A percentile compares a stretch with the other conserved stretches of the same genome.
Evolutionary conservation across 2,329 filamentous ascomycete species (phyloP).

Genomic region (Mycogone perniciosa): DNA sequence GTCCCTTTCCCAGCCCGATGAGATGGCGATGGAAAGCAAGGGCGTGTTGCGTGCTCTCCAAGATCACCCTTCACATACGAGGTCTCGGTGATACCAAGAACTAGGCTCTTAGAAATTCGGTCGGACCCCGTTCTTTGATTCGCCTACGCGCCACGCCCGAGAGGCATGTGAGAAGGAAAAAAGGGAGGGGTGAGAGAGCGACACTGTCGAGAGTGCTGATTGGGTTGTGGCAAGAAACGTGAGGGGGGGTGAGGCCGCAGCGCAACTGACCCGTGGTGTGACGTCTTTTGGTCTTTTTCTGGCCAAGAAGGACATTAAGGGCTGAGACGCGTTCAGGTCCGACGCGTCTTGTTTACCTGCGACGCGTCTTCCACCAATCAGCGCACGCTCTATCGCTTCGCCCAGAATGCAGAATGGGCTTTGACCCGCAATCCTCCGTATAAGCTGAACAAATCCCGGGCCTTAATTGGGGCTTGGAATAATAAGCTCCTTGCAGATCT

Average conservation of each 20-base stretch:
- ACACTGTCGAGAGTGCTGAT: not conserved
- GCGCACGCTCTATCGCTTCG: not conserved
- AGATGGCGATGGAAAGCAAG: too few species aligned
- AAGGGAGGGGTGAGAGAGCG: not conserved
- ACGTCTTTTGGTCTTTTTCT: not conserved
- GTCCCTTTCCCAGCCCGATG: too few species aligned
- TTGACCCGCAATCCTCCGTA: not conserved
- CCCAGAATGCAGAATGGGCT: not conserved
- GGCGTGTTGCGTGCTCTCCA: too few species aligned
- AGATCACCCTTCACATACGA: not conserved
- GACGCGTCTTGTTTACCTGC: constrained; percentile 19
- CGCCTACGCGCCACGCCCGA: constrained; percentile 1
- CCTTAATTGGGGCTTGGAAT: too few species aligned
- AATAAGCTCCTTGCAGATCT: too few species aligned
- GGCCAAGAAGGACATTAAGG: not conserved
- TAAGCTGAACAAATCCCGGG: too few species aligned
- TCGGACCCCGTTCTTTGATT: constrained; percentile 6
- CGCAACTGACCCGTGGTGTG: constrained; percentile 3
- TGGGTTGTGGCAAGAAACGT: not conserved
- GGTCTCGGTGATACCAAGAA: constrained; percentile 7
- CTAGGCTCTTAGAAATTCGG: constrained; percentile 8
- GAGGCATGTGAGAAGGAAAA: constrained; percentile 4
- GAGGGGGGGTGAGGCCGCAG: constrained; percentile 10
- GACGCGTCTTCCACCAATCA: constrained; percentile 19
- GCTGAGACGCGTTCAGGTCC: constrained; percentile 7